Percentiles rank a stretch among this genome's conserved stretches.
Evolutionary conservation across 163 green algal species (phyloP).

Genomic region (Scenedesmus sp.): DNA sequence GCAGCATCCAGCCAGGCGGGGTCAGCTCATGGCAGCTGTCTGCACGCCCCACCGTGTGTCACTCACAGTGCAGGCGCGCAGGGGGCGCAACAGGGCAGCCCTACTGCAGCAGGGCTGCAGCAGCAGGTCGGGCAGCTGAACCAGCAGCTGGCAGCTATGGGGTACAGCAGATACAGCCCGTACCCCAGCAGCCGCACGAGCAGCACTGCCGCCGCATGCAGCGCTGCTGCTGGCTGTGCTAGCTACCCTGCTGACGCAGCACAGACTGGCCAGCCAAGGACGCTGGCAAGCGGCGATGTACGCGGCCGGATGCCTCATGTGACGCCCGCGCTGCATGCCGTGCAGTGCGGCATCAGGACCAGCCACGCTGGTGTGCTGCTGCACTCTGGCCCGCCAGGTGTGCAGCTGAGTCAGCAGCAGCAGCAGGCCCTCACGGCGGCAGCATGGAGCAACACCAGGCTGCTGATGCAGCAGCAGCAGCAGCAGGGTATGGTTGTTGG

Average conservation of each 20-base stretch:
- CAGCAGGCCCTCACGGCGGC: neutral
- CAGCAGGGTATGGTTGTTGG: neutral
- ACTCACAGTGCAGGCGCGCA: neutral
- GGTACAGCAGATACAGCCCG: neutral
- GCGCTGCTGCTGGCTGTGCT: neutral
- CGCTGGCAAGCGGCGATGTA: neutral
- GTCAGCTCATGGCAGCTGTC: neutral
- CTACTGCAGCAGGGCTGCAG: neutral
- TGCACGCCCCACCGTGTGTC: neutral
- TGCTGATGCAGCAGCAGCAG: constrained; percentile 6
- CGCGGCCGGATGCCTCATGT: neutral
- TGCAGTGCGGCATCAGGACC: neutral
- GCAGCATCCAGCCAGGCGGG: neutral
- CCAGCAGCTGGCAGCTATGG: neutral
- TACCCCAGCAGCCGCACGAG: neutral
- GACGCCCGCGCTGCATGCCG: neutral
- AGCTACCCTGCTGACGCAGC: neutral
- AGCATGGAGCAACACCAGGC: neutral
- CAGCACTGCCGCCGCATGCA: neutral
- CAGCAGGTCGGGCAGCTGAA: neutral
- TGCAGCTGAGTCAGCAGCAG: constrained; percentile 4
- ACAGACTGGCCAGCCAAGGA: neutral
- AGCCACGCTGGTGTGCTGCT: neutral
- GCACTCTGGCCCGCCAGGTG: neutral
- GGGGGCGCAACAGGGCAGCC: neutral